Conservation (phyloP, 495 filamentous ascomycete genomes). For the Neurospora sp. region DNA sequence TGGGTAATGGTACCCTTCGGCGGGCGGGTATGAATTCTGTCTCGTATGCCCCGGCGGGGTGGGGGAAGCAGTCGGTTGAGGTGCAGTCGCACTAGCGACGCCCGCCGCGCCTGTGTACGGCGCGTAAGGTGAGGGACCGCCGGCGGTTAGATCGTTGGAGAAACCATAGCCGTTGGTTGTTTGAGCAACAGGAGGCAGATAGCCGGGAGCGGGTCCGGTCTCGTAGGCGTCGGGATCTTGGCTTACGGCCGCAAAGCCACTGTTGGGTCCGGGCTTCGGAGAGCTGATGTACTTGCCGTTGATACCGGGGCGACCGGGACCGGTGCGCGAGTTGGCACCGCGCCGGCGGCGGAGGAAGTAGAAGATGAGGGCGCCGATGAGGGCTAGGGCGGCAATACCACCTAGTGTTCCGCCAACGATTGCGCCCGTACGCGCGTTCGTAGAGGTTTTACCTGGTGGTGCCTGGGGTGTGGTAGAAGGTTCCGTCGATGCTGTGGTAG, state of each 20-base stretch:
- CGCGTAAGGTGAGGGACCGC: slow-evolving; percentile 12
- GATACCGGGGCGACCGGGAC: slow-evolving; percentile 17
- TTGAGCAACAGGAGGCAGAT: slow-evolving; percentile 6
- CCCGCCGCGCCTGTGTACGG: slow-evolving; percentile 6
- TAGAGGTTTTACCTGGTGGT: slow-evolving; percentile 5
- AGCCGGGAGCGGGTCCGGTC: slow-evolving; percentile 9
- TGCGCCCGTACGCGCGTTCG: slow-evolving; percentile 24
- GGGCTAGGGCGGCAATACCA: slow-evolving; percentile 25
- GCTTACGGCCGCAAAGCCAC: slow-evolving; percentile 16
- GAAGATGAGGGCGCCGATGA: slow-evolving; percentile 16
- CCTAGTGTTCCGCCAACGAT: slow-evolving; percentile 36
- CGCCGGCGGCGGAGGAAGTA: slow-evolving; percentile 24
- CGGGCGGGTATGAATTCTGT: slow-evolving; percentile 16
- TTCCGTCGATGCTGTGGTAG: slow-evolving; percentile 3
- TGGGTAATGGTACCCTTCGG: slow-evolving; percentile 8
- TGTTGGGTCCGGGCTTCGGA: slow-evolving; percentile 10
- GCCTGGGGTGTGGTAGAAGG: slow-evolving; percentile 1
- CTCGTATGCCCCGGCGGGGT: not conserved
- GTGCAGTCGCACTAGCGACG: not conserved
- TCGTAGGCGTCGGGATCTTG: slow-evolving; percentile 20
- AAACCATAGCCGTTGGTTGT: slow-evolving; percentile 1
- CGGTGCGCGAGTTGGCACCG: slow-evolving; percentile 24
- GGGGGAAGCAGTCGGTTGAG: not conserved
- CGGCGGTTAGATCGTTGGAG: slow-evolving; percentile 12
- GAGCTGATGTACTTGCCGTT: slow-evolving; percentile 23